Conservation (phyloP, 2,329 filamentous ascomycete genomes). For the Xylariaceae sp. region DNA sequence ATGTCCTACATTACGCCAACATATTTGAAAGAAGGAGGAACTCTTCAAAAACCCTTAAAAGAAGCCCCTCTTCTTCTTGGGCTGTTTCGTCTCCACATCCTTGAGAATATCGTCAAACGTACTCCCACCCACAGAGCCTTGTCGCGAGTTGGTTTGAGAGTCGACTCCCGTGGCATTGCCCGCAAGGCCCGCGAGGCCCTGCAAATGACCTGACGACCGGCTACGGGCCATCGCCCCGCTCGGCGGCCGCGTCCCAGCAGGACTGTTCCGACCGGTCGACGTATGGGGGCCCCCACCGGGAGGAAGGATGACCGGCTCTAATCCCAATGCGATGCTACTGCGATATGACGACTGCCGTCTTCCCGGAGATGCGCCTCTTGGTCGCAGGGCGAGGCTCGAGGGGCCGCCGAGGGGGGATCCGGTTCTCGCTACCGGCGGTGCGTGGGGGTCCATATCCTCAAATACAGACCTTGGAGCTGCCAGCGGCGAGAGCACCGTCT, state of each 20-base stretch:
- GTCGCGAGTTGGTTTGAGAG: slow-evolving; percentile 18
- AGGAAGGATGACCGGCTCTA: slow-evolving; percentile 29
- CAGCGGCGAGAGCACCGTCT: slow-evolving; percentile 25
- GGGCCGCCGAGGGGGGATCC: slow-evolving; percentile 26
- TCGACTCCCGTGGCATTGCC: slow-evolving; percentile 4
- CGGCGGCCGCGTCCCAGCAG: slow-evolving; percentile 21
- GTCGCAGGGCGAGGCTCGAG: slow-evolving; percentile 25
- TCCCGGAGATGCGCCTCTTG: slow-evolving; percentile 24
- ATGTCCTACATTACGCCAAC: no score
- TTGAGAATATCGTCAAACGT: slow-evolving; percentile 35
- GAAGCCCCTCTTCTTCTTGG: slow-evolving; percentile 33
- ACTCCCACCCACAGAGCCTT: slow-evolving; percentile 27
- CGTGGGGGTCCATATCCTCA: slow-evolving; percentile 28
- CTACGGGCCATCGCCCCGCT: slow-evolving; percentile 28
- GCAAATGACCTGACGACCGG: slow-evolving; percentile 30
- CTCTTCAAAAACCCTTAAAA: no score
- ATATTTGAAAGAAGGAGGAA: no score
- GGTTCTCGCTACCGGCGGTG: slow-evolving; percentile 23
- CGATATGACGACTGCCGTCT: slow-evolving; percentile 25
- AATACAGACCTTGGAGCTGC: slow-evolving; percentile 31
- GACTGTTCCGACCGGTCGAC: slow-evolving; percentile 23
- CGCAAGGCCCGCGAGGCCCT: slow-evolving; percentile 20
- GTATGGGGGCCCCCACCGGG: slow-evolving; percentile 22
- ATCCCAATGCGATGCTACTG: slow-evolving; percentile 30
- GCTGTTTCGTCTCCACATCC: slow-evolving; percentile 26